These are phyloP conservation scores for Leishmania major DNA, from an alignment of 208 protist genomes.

Conservation along the genomic window DNA sequence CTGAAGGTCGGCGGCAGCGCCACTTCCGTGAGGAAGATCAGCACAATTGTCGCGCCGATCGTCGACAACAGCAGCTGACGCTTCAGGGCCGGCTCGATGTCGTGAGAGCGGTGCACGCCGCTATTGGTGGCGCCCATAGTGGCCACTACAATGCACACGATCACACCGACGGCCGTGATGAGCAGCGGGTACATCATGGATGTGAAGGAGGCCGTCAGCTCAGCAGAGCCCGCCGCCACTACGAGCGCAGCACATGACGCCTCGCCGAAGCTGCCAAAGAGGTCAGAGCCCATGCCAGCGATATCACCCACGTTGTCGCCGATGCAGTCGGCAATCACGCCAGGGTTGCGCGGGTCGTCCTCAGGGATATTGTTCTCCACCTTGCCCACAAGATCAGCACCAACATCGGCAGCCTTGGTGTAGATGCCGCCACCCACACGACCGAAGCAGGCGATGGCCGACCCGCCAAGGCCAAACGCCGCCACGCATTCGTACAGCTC, in stretches of 20 bases:
- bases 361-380: constrained; percentile 96
- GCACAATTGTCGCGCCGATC: constrained; percentile 58
- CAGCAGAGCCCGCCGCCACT: constrained; percentile 63
- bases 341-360: constrained; percentile 96
- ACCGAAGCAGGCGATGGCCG: constrained; percentile 95
- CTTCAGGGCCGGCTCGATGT: constrained; percentile 85
- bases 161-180: constrained; percentile 78
- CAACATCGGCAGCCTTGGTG: constrained; percentile 96
- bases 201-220: constrained; percentile 70
- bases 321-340: constrained; percentile 96
- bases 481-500: constrained; percentile 89
- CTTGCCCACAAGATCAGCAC: constrained; percentile 96
- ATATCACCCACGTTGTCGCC: constrained; percentile 97
- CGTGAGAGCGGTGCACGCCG: constrained; percentile 49
- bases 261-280: constrained; percentile 96
- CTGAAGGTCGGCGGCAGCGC: constrained; percentile 65
- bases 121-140: constrained; percentile 59
- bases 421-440: constrained; percentile 96
- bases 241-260: constrained; percentile 94
- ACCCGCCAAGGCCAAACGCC: constrained; percentile 96
- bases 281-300: constrained; percentile 95
- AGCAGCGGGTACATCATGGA: constrained; percentile 90
- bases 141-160: constrained; percentile 79
- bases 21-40: constrained; percentile 64
- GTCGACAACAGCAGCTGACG: constrained; percentile 83